Conservation (phyloP, 768 basidiomycete species). For the Cytidiella melzeri region DNA sequence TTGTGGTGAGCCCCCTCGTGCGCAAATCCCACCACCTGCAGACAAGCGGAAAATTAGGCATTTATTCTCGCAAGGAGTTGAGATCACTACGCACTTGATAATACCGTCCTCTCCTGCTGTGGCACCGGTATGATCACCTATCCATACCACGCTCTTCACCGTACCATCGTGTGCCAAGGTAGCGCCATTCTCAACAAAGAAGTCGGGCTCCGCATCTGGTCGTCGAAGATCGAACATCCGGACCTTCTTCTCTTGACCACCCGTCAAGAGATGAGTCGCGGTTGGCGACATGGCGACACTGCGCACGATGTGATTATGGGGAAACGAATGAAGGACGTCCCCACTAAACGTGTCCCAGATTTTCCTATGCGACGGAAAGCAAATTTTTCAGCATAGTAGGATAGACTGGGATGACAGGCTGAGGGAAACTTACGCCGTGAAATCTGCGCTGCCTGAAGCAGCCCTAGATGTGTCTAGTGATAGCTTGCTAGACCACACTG, state of each 20-base stretch:
- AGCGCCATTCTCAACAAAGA: conserved; percentile 56
- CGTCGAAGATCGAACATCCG: conserved; percentile 86
- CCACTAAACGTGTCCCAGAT: conserved; percentile 96
- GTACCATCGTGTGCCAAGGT: conserved; percentile 77
- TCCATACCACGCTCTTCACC: conserved; percentile 91
- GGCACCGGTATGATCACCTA: conserved; percentile 81
- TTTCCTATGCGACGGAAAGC: conserved; percentile 50
- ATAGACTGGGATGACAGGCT: conserved; percentile 7
- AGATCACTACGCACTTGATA: conserved; percentile 68
- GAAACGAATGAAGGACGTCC: conserved; percentile 85
- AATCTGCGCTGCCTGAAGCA: conserved; percentile 92
- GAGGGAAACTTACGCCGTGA: conserved; percentile 79
- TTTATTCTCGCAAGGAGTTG: not conserved
- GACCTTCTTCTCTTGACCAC: conserved; percentile 97
- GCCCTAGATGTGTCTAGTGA: conserved; percentile 81
- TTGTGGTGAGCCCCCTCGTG: conserved; percentile 64
- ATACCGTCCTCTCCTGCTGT: conserved; percentile 89
- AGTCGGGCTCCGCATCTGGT: conserved; percentile 83
- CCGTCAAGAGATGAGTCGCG: conserved; percentile 69
- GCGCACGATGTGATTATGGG: conserved; percentile 97
- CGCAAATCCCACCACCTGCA: conserved; percentile 95
- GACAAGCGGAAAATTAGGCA: not conserved
- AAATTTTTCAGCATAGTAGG: conserved; percentile 7
- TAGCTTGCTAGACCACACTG: conserved; percentile 95
- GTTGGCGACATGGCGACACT: conserved; percentile 82